Evolutionary conservation across 306 rosid genomes (phyloP).

Genomic region (Quercus variabilis): DNA sequence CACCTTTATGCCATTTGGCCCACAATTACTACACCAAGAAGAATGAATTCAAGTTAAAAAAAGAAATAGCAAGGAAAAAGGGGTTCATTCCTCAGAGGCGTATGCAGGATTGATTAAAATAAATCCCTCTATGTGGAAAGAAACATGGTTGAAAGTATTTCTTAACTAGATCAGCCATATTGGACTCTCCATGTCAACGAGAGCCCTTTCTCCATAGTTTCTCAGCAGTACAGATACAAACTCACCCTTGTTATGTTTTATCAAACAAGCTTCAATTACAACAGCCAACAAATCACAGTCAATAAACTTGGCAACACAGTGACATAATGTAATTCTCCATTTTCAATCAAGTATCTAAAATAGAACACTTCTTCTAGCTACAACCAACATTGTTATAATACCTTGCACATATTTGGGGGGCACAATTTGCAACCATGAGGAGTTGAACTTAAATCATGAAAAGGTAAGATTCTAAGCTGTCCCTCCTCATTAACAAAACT

Average conservation of each 20-base stretch:
- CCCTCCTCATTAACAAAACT: slow-evolving; percentile 43
- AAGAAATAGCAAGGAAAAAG: no score
- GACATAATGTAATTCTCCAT: neutral
- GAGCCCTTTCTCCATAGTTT: neutral
- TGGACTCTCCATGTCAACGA: neutral
- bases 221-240: neutral
- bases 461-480: slow-evolving; percentile 56
- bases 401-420: slow-evolving; percentile 85
- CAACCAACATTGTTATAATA: slow-evolving; percentile 4
- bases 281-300: neutral
- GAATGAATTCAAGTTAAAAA: neutral
- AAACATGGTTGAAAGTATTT: neutral
- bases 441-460: slow-evolving; percentile 38
- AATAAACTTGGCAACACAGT: neutral
- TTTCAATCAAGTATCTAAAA: neutral
- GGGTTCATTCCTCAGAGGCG: no score
- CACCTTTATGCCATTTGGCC: neutral
- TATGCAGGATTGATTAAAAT: neutral
- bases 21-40: neutral
- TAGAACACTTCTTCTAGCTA: neutral
- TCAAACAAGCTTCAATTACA: neutral
- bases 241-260: neutral
- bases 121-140: neutral
- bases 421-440: slow-evolving; percentile 67
- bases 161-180: neutral